Percentiles rank a stretch among this genome's conserved stretches.
phyloP scores from a whole-genome alignment of 305 asterid species.

The Fraxinus albicans region DNA sequence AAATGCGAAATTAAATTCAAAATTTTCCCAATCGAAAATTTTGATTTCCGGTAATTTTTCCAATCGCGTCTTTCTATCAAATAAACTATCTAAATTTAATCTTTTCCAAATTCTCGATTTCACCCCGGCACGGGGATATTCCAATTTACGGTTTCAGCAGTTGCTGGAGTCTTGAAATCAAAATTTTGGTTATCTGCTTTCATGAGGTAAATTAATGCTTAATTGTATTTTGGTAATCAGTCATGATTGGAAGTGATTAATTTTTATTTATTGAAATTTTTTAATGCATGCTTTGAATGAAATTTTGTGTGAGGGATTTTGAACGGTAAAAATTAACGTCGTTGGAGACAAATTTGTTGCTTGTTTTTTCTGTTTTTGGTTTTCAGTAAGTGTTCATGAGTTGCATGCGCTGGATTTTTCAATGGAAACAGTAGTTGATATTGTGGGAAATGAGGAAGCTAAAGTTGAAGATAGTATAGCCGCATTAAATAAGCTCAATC shows the following conservation, averaged over 20 bases:
- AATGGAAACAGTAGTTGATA: constrained; percentile 58
- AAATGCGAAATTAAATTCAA: background rate
- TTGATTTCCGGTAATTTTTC: background rate
- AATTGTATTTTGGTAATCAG: background rate
- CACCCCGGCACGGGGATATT: background rate
- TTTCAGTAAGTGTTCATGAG: constrained; percentile 45
- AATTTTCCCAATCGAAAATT: background rate
- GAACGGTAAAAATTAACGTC: constrained; percentile 5
- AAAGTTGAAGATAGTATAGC: constrained; percentile 34
- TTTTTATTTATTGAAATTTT: background rate
- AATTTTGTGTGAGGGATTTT: constrained; percentile 11
- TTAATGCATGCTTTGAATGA: constrained; percentile 24
- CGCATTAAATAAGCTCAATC: constrained; percentile 6
- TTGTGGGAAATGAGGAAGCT: constrained; percentile 43
- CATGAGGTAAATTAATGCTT: background rate
- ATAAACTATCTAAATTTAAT: background rate
- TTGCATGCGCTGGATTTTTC: constrained; percentile 39
- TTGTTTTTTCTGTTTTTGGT: background rate
- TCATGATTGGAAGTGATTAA: background rate
- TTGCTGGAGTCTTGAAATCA: background rate
- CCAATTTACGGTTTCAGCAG: background rate
- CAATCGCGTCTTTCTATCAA: background rate
- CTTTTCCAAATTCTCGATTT: background rate
- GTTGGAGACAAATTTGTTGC: background rate
- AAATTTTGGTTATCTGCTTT: background rate